Base-by-base conservation (phyloP, 164 flowering plant species). In the Nelumbo lutea region DNA sequence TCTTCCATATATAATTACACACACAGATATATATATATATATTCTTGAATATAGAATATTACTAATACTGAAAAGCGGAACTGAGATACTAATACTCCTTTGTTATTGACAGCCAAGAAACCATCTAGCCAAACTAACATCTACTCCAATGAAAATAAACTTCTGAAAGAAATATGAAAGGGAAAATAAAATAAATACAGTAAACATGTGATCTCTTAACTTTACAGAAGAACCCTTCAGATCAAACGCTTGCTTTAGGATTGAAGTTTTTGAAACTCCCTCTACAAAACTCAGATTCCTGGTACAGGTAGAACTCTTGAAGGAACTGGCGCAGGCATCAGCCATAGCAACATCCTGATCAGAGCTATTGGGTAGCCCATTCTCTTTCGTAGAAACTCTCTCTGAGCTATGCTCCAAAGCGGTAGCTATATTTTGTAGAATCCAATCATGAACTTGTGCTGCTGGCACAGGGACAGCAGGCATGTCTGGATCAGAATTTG, bases 401-500 rank as follows among this genome's bases (percentile, higher is more conserved):
- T 89, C 99, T 68, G 90, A 70, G 64, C 83, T 81, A 71, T 80
- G 85, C 68, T 90, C 95, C 73, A 89, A 82, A 59, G 98, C 78
- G 68, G 86, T 70, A 57, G 84, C 66, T 65, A 96, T 85, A 74
- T 82, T 85, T 73, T 90, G 85, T 51, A 84, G 67, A 79, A 96
- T 73, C 97, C 98, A 96, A 56, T 93, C 99, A 87, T 87, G 97
- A 71, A 90, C 92, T 79, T 88, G 96, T 53, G 88, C 56, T 38
- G 97, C 97, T 74, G 95, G 90, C 72, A 96, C 94, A 74, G 96
- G 95, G 67, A 82, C 90, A 65, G 98, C 97, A 61, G 98, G 97
- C 99, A 96, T 96, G 75, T 96, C 96, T 15, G 97, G 97, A 83
- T 96, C 98, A 53, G 98, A 93, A 84, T 96, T 96, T 59, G 97